Conservation (phyloP, 306 rosid genomes). For the Parietaria judaica region DNA sequence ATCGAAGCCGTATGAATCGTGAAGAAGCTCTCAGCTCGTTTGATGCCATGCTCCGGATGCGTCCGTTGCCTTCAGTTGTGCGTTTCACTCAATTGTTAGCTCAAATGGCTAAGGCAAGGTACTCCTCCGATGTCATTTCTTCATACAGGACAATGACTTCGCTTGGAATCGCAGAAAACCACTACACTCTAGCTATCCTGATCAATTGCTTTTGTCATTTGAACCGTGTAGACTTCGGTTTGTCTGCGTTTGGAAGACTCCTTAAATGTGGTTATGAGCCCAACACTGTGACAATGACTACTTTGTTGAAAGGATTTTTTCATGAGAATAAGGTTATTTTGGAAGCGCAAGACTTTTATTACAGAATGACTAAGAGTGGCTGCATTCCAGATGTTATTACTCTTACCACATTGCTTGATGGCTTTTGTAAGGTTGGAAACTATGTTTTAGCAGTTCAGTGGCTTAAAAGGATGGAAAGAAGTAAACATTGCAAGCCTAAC, state of each 20-base stretch:
- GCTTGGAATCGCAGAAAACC: constrained; percentile 13
- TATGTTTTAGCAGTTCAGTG: too few relatives aligned
- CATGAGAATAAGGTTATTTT: neutral
- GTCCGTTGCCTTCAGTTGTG: constrained; percentile 28
- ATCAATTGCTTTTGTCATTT: constrained; percentile 30
- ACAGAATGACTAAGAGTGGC: too few relatives aligned
- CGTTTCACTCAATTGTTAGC: constrained; percentile 28
- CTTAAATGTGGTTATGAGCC: constrained; percentile 33
- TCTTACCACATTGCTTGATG: too few relatives aligned
- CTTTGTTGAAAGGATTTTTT: constrained; percentile 28
- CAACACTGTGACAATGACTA: constrained; percentile 20
- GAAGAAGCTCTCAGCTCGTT: too few relatives aligned
- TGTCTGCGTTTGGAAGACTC: constrained; percentile 3
- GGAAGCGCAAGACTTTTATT: too few relatives aligned
- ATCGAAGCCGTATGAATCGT: too few relatives aligned
- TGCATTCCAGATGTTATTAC: too few relatives aligned
- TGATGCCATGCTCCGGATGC: constrained; percentile 15
- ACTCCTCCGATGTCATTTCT: constrained; percentile 9
- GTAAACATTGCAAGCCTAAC: too few relatives aligned
- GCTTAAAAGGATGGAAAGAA: too few relatives aligned
- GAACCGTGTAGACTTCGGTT: constrained; percentile 19
- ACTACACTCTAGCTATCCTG: constrained; percentile 15
- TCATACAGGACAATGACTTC: constrained; percentile 21
- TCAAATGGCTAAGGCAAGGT: constrained; percentile 12
- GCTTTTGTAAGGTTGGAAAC: too few relatives aligned